Percentiles rank a stretch among this genome's conserved stretches.
phyloP scores from a whole-genome alignment of 176 grass and related monocot species.

The Phyllostachys edulis region DNA sequence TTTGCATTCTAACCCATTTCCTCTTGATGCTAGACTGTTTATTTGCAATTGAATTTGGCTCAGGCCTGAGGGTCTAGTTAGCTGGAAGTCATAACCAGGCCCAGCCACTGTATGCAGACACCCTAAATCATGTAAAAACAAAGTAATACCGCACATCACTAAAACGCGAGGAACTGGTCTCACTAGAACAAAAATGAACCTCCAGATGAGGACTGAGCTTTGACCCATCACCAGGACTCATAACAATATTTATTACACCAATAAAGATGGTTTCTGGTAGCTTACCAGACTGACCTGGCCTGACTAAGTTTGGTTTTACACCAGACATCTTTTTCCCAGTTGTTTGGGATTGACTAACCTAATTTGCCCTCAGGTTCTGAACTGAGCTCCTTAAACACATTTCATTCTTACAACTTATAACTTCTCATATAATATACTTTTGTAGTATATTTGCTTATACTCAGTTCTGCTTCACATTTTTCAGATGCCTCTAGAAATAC shows the following conservation, averaged over 20 bases:
- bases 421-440: slow-evolving; percentile 11
- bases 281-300: neutral
- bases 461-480: slow-evolving; percentile 33
- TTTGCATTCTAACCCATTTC: neutral
- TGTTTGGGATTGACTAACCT: slow-evolving; percentile 10
- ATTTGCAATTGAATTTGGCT: slow-evolving; percentile 19
- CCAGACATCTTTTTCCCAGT: neutral
- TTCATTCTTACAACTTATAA: neutral
- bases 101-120: neutral
- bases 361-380: neutral
- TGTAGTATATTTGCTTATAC: slow-evolving; percentile 20
- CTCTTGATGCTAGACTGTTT: neutral
- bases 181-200: neutral
- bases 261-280: slow-evolving; percentile 13
- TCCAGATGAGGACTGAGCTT: too few species aligned
- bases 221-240: too few species aligned
- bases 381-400: neutral
- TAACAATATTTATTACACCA: neutral
- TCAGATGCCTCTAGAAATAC: slow-evolving; percentile 88
- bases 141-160: neutral
- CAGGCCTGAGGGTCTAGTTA: neutral
- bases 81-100: neutral
- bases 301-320: neutral
- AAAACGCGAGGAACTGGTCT: too few species aligned
- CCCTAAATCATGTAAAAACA: neutral